A percentile compares a stretch with the other conserved stretches of the same genome.
Evolutionary conservation across 306 rosid species (phyloP).

Genomic region (Inga laurina): DNA sequence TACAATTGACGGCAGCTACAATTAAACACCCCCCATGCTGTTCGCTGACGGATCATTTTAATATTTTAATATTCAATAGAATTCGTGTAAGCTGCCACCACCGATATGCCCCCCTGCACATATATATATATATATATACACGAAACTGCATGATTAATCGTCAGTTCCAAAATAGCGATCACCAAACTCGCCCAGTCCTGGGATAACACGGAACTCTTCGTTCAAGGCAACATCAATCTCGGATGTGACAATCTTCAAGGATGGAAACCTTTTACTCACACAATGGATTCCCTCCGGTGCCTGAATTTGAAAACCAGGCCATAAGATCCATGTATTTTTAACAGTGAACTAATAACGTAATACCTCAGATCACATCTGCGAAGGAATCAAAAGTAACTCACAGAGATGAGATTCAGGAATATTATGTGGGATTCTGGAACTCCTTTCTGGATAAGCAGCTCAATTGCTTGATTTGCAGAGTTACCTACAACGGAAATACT

Average conservation of each 20-base stretch:
- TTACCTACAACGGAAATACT: slow-evolving; percentile 59
- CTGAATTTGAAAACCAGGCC: slow-evolving; percentile 37
- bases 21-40: slow-evolving; percentile 11
- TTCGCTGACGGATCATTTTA: slow-evolving; percentile 17
- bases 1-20: background rate
- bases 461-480: slow-evolving; percentile 97
- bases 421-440: slow-evolving; percentile 94
- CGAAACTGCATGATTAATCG: slow-evolving; percentile 32
- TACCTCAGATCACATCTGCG: background rate
- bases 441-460: slow-evolving; percentile 87
- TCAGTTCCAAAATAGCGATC: slow-evolving; percentile 97
- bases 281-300: slow-evolving; percentile 99
- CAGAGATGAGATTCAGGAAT: slow-evolving; percentile 91
- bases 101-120: background rate
- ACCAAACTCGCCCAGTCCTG: slow-evolving; percentile 93
- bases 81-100: slow-evolving; percentile 16
- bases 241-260: slow-evolving; percentile 90
- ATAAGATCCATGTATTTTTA: slow-evolving; percentile 6
- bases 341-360: slow-evolving; percentile 3
- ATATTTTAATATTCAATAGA: background rate
- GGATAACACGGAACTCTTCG: slow-evolving; percentile 85
- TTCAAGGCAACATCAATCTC: slow-evolving; percentile 86
- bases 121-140: too few species aligned
- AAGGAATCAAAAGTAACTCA: slow-evolving; percentile 49
- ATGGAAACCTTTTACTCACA: slow-evolving; percentile 77